Conservation (phyloP, 2,329 filamentous ascomycete species). For the Ceratocystis alfenasii region DNA sequence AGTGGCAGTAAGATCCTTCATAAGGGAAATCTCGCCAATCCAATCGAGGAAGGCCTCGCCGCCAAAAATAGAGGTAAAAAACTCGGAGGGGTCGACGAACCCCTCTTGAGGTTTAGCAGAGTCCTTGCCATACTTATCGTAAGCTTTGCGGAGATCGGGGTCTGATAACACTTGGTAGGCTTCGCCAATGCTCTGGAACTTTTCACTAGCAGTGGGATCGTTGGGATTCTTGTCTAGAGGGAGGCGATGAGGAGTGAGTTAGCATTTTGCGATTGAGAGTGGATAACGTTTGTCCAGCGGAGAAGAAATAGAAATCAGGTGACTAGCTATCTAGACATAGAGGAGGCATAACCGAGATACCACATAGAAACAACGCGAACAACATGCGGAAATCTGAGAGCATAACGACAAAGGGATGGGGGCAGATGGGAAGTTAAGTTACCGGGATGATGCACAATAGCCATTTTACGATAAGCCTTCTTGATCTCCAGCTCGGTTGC, state of each 20-base stretch:
- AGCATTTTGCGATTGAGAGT: background rate
- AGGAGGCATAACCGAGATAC: background rate
- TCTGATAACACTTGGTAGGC: slow-evolving; percentile 76
- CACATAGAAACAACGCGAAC: background rate
- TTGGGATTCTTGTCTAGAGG: slow-evolving; percentile 85
- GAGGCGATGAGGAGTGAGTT: slow-evolving; percentile 9
- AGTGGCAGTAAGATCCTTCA: slow-evolving; percentile 95
- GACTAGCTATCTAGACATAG: background rate
- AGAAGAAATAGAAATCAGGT: background rate
- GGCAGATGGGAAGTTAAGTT: slow-evolving; percentile 26
- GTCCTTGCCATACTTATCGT: slow-evolving; percentile 97
- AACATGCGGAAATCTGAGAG: background rate
- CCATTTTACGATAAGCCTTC: slow-evolving; percentile 89
- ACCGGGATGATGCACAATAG: slow-evolving; percentile 87
- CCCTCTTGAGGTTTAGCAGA: slow-evolving; percentile 80
- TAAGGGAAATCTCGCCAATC: slow-evolving; percentile 95
- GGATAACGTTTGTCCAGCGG: background rate
- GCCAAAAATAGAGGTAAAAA: slow-evolving; percentile 97
- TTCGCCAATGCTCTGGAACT: slow-evolving; percentile 78
- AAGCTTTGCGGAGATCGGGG: slow-evolving; percentile 72
- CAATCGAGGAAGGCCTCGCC: slow-evolving; percentile 91
- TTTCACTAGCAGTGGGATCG: slow-evolving; percentile 83
- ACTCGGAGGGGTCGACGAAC: slow-evolving; percentile 92
- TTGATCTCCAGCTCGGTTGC: slow-evolving; percentile 90
- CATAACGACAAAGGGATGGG: background rate